Conservation (phyloP, 2,329 filamentous ascomycete genomes). For the Fusarium sacchari region DNA sequence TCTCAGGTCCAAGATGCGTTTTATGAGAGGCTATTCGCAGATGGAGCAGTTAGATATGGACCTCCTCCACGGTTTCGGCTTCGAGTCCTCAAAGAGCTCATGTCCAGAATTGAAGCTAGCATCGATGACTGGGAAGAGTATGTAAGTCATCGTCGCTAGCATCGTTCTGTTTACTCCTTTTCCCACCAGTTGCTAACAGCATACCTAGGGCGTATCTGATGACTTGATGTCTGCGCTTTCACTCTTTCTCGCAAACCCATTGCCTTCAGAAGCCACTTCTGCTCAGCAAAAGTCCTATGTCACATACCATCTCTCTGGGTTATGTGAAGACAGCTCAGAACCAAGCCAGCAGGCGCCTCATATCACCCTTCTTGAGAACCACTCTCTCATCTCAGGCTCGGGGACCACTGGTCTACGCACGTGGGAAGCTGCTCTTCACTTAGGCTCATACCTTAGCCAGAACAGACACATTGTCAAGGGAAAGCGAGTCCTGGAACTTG, state of each 20-base stretch:
- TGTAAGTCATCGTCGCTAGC: constrained; percentile 66
- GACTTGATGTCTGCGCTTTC: constrained; percentile 77
- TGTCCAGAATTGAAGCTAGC: constrained; percentile 74
- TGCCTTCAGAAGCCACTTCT: constrained; percentile 71
- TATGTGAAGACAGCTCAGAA: constrained; percentile 23
- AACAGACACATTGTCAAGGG: constrained; percentile 57
- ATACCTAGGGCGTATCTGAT: constrained; percentile 80
- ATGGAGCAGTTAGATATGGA: constrained; percentile 61
- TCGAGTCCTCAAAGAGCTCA: constrained; percentile 77
- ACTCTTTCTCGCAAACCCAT: constrained; percentile 68
- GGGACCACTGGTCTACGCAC: constrained; percentile 82
- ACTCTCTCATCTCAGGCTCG: constrained; percentile 72
- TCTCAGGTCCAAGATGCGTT: constrained; percentile 73
- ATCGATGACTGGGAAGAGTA: constrained; percentile 86
- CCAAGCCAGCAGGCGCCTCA: not conserved
- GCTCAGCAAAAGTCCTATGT: constrained; percentile 80
- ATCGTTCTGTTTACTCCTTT: not conserved
- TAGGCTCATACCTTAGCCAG: constrained; percentile 74
- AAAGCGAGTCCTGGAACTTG: constrained; percentile 75
- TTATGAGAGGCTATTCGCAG: constrained; percentile 73
- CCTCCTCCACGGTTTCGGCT: constrained; percentile 77
- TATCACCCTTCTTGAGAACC: constrained; percentile 75
- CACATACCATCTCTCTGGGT: constrained; percentile 68
- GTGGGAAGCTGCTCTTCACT: constrained; percentile 82
- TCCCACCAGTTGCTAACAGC: constrained; percentile 41